phyloP scores from a whole-genome alignment of 345 rosid species.

The Sonneratia alba region DNA sequence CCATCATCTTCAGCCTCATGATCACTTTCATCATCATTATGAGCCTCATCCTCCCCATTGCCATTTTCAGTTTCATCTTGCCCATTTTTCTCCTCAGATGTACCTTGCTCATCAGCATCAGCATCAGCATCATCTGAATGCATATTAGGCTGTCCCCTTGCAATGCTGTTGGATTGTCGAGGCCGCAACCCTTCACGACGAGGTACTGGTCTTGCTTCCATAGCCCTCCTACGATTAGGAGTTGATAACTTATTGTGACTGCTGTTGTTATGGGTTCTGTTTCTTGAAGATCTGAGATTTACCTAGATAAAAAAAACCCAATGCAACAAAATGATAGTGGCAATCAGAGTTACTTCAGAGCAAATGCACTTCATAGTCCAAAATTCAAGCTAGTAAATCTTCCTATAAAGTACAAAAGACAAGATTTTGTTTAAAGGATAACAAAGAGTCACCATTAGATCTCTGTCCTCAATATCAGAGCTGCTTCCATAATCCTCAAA shows the following conservation, averaged over 20 bases:
- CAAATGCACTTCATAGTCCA: background rate
- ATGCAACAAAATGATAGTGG: slow-evolving; percentile 2
- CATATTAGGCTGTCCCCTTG: slow-evolving; percentile 38
- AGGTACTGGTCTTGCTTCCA: slow-evolving; percentile 49
- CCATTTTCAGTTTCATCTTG: slow-evolving; percentile 74
- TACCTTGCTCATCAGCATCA: slow-evolving; percentile 56
- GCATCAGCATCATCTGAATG: slow-evolving; percentile 62
- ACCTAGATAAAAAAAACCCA: slow-evolving; percentile 23
- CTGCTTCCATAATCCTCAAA: slow-evolving; percentile 78
- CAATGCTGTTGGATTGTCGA: slow-evolving; percentile 55
- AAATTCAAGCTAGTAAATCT: background rate
- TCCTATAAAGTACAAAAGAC: background rate
- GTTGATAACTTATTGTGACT: slow-evolving; percentile 54
- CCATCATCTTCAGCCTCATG: slow-evolving; percentile 31
- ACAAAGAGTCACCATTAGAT: slow-evolving; percentile 62
- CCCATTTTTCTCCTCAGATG: slow-evolving; percentile 68
- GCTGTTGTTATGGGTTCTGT: slow-evolving; percentile 39
- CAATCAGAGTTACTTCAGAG: background rate
- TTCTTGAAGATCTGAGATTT: slow-evolving; percentile 47
- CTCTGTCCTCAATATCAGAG: slow-evolving; percentile 95
- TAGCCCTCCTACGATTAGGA: slow-evolving; percentile 42
- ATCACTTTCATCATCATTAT: slow-evolving; percentile 38
- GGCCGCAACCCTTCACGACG: slow-evolving; percentile 99
- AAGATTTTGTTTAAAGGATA: background rate
- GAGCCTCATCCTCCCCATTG: slow-evolving; percentile 56